Evolutionary conservation across 768 basidiomycete species (phyloP).

Genomic region (Trametes coccinea): DNA sequence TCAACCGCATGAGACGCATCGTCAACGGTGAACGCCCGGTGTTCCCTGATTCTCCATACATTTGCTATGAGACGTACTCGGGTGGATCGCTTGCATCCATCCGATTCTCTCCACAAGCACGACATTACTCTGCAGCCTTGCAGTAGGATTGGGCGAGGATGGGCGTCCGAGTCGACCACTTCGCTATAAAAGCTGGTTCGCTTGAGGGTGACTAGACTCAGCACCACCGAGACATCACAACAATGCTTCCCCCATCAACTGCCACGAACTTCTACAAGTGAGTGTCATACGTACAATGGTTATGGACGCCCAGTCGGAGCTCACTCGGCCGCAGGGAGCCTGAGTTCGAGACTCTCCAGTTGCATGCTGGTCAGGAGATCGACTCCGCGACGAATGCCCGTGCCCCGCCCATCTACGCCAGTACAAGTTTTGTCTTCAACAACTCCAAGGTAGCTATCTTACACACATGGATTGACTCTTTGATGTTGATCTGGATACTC

Average conservation of each 20-base stretch:
- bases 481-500: no score
- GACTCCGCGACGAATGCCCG: slow-evolving; percentile 70
- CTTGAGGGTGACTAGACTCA: neutral
- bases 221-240: neutral
- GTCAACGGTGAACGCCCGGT: neutral
- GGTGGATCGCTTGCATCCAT: neutral
- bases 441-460: slow-evolving; percentile 53
- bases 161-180: neutral
- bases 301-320: no score
- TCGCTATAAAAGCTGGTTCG: neutral
- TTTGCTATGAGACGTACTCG: neutral
- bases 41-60: neutral
- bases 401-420: slow-evolving; percentile 76
- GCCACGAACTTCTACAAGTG: slow-evolving; percentile 26
- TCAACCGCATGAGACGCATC: no score
- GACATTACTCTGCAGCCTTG: neutral
- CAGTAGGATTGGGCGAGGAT: no score
- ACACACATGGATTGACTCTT: no score
- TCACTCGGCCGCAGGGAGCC: slow-evolving; percentile 38
- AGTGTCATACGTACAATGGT: neutral
- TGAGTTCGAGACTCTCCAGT: slow-evolving; percentile 78
- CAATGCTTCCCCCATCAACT: neutral
- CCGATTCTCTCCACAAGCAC: neutral
- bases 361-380: slow-evolving; percentile 71
- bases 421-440: slow-evolving; percentile 74